phyloP scores from a whole-genome alignment of 2,329 filamentous ascomycete species.

The Plectosphaerella cucumerina region DNA sequence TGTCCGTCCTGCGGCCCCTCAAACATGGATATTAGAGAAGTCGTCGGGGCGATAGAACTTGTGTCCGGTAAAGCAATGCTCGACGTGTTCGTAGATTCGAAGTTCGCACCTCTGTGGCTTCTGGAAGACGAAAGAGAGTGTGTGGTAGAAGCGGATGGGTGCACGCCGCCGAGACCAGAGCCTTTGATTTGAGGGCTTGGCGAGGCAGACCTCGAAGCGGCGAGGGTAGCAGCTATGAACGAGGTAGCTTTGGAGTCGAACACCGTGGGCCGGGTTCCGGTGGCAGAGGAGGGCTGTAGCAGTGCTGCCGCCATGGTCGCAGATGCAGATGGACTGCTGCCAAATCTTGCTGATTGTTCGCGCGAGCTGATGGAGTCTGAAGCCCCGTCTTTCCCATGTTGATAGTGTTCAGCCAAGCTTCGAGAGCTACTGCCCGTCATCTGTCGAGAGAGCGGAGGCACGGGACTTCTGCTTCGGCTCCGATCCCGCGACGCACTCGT shows the following conservation, averaged over 20 bases:
- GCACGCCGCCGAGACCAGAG: not conserved
- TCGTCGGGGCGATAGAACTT: constrained; percentile 57
- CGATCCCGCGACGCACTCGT: constrained; percentile 29
- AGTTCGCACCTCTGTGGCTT: constrained; percentile 23
- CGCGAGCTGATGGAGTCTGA: constrained; percentile 14
- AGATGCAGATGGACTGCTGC: constrained; percentile 8
- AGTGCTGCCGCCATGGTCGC: constrained; percentile 5
- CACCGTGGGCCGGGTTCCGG: constrained; percentile 7
- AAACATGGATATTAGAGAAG: constrained; percentile 64
- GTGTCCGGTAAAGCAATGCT: constrained; percentile 44
- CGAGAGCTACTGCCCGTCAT: constrained; percentile 31
- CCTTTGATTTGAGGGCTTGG: constrained; percentile 9
- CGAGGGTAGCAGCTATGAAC: constrained; percentile 57
- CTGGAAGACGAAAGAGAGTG: not conserved
- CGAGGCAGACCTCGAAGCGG: constrained; percentile 21
- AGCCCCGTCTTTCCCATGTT: constrained; percentile 10
- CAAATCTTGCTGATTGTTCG: constrained; percentile 20
- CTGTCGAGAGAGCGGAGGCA: constrained; percentile 26
- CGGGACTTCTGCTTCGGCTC: constrained; percentile 15
- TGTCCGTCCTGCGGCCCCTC: constrained; percentile 40
- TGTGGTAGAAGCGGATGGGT: not conserved
- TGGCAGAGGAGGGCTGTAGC: constrained; percentile 9
- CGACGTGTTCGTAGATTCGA: constrained; percentile 21
- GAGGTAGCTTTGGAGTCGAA: constrained; percentile 49
- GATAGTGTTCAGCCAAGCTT: constrained; percentile 4